Conservation (phyloP, 306 rosid genomes). For the Quillaja saponaria region DNA sequence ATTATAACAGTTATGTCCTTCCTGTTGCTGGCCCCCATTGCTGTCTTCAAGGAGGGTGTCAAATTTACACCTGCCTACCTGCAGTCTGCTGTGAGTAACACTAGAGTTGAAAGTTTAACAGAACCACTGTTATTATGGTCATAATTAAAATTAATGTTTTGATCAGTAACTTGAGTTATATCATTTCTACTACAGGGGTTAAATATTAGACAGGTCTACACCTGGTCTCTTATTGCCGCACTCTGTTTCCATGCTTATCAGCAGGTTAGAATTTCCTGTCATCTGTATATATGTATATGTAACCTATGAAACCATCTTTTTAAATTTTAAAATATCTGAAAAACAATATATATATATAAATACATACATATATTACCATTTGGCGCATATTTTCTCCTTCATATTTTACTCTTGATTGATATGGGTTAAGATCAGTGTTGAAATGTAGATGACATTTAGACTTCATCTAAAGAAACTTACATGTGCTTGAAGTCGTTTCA, state of each 20-base stretch:
- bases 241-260: slow-evolving; percentile 95
- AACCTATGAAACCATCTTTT: neutral
- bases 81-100: slow-evolving; percentile 72
- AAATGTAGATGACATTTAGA: neutral
- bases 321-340: neutral
- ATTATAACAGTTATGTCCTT: slow-evolving; percentile 90
- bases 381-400: neutral
- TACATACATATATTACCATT: too few relatives aligned
- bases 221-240: slow-evolving; percentile 82
- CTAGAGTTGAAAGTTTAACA: slow-evolving; percentile 12
- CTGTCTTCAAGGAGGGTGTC: slow-evolving; percentile 76
- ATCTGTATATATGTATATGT: slow-evolving; percentile 15
- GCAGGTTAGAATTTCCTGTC: slow-evolving; percentile 58
- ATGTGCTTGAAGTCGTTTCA: neutral
- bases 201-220: slow-evolving; percentile 59
- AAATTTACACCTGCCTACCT: slow-evolving; percentile 76
- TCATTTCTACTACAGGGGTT: slow-evolving; percentile 62
- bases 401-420: neutral
- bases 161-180: slow-evolving; percentile 16
- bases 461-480: too few relatives aligned
- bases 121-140: slow-evolving; percentile 21
- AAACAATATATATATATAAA: neutral
- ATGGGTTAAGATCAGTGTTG: neutral
- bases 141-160: slow-evolving; percentile 4
- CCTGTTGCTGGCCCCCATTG: slow-evolving; percentile 67